Base-by-base conservation (phyloP, 305 asterid species). In the Rubia balearica region DNA sequence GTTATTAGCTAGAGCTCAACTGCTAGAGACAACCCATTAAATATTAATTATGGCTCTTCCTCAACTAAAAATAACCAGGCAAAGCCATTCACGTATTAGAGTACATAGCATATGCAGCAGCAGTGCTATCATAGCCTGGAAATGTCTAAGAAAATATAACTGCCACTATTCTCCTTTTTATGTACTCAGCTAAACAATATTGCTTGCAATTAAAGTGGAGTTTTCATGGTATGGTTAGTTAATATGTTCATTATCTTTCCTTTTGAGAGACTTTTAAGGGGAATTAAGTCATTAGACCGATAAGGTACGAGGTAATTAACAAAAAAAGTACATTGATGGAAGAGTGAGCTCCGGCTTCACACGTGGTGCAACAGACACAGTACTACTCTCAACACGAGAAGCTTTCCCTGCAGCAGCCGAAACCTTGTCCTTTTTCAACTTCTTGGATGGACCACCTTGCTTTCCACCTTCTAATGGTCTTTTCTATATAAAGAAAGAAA, bases 311-410 rank as follows among this genome's bases (percentile, higher is more conserved):
- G 24, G 2, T 36, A 21, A 41, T 17, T 5, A 5, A 56, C 63
- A 75, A 79, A 60, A 5, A 74, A 77, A 60, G 71, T 88, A 92
- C 98, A 91, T 84, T 73, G 80, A 80, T 61, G 98, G 96, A 78
- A 89, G 77, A 22, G 97, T 65, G 45, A 93, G 92, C 80, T 86
- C 97, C 17, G 98, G 88, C 79, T 93, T 91, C 61, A 89, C 98
- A 65, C 92, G 91, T 6, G 97, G 96, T 67, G 92, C 92, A 53
- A 82, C 90, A 75, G 96, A 68, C 7, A 75, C 86, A 9, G 87
- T 42, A 74, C 70, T 80, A 56, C 73, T 82, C 82, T 93, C 98
- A 55, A 87, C 45, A 51, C 94, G 96, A 74, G 94, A 78, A 78
- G 89, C 89, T 86, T 91, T 93, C 72, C 84, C 73, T 16, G 90